Conservation (phyloP, 2,329 filamentous ascomycete species). For the Colletotrichum limetticola region DNA sequence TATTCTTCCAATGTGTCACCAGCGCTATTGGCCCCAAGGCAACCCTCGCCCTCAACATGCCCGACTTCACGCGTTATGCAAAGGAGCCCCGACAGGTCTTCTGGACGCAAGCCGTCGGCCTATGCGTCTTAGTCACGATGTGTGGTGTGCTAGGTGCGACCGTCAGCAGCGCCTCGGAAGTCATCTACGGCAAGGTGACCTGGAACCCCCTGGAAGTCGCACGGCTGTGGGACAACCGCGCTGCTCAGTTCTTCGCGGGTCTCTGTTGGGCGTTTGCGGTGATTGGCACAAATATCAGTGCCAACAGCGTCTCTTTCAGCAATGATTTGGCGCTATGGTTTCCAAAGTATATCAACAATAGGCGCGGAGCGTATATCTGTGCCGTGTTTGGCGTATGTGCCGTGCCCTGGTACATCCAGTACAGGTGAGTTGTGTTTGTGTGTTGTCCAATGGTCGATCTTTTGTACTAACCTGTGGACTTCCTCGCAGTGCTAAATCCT, state of each 20-base stretch:
- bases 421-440: constrained; percentile 13
- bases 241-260: constrained; percentile 44
- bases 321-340: constrained; percentile 64
- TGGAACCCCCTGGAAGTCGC: constrained; percentile 45
- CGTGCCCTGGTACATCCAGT: constrained; percentile 36
- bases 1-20: constrained; percentile 38
- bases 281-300: constrained; percentile 63
- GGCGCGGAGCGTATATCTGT: constrained; percentile 55
- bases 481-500: constrained; percentile 8
- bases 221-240: constrained; percentile 40
- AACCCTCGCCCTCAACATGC: constrained; percentile 36
- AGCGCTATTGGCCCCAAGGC: constrained; percentile 38
- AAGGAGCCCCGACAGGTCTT: constrained; percentile 34
- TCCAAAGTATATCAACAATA: constrained; percentile 63
- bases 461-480: too few species aligned
- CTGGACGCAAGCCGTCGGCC: constrained; percentile 35
- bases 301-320: constrained; percentile 62
- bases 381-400: constrained; percentile 33
- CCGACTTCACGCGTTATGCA: constrained; percentile 38
- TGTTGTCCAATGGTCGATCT: too few species aligned
- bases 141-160: constrained; percentile 61
- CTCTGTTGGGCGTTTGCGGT: constrained; percentile 52
- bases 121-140: constrained; percentile 32
- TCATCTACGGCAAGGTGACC: constrained; percentile 38
- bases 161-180: constrained; percentile 48